Conservation (phyloP, 352 stramenopile species). For the Phytophthora colocasiae region DNA sequence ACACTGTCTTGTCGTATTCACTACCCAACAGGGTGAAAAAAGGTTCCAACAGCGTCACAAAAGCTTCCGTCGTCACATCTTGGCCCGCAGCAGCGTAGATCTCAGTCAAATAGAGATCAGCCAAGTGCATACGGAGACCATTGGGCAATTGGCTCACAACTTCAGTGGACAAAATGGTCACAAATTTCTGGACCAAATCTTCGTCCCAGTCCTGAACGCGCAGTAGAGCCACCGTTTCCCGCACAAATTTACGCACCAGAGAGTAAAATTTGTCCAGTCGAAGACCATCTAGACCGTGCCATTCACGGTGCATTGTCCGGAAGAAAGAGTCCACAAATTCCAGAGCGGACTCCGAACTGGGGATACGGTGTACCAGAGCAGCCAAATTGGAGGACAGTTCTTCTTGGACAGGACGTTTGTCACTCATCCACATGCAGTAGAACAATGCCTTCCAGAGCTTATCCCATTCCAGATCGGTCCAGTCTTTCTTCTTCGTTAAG, state of each 20-base stretch:
- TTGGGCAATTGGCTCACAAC: constrained; percentile 85
- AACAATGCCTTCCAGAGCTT: constrained; percentile 92
- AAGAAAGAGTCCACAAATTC: constrained; percentile 85
- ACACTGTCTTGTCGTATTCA: constrained; percentile 83
- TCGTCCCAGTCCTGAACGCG: constrained; percentile 62
- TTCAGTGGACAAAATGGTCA: constrained; percentile 69
- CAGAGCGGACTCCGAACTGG: constrained; percentile 50
- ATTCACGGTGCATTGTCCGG: constrained; percentile 86
- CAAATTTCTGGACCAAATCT: constrained; percentile 56
- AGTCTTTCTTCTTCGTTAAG: constrained; percentile 69
- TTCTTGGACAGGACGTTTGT: constrained; percentile 85
- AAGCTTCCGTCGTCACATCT: constrained; percentile 60
- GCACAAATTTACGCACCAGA: constrained; percentile 83
- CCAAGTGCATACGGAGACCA: constrained; percentile 80
- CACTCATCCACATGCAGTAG: constrained; percentile 93
- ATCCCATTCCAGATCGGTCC: constrained; percentile 82
- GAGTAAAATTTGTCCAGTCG: constrained; percentile 90
- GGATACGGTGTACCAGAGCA: constrained; percentile 66
- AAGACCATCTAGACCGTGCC: constrained; percentile 86
- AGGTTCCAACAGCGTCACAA: constrained; percentile 79
- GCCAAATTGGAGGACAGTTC: constrained; percentile 79
- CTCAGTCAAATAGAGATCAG: constrained; percentile 78
- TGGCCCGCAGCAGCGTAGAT: constrained; percentile 62
- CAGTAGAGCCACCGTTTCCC: constrained; percentile 70
- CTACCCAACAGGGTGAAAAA: constrained; percentile 83